Evolutionary conservation across 306 rosid species (phyloP), one percentile per base, ranked within the genome.

Genomic region (Phaseolus lunatus): DNA sequence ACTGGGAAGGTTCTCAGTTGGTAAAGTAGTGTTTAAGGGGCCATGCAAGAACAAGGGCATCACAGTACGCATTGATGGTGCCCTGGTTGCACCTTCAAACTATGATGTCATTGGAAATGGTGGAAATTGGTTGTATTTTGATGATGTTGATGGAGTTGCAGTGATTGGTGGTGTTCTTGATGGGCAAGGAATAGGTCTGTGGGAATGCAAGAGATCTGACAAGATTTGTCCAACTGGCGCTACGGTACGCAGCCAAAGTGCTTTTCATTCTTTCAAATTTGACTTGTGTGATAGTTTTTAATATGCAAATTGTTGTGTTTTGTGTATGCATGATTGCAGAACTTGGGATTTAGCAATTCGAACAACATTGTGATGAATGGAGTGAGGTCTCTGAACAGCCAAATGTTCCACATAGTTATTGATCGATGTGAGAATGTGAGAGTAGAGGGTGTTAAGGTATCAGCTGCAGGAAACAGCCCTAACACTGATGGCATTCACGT

Each of bases 401-500:
- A 87, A 59, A 81, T 85, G 84, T 83, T 81, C 73, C 93, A 89
- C 81, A 79, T 89, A 16, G 90, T 81, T 1, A 56, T 89, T 67
- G 78, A 89, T 35, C 33, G 84, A 23, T 80, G 90, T 67, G 44
- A 62, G 1, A 86, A 86, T 57, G 84, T 90, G 4, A 77, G 67
- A 59, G 44, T 90, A 3, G 72, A 82, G 78, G 85, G 70, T 13
- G 79, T 84, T 23, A 75, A 33, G 53, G 68, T 89, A 26, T 45
- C 31, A 0, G 90, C 90, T 1, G 10, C 86, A 10, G 84, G 81
- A 35, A 41, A 75, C 18, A 90, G 90, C 35, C 91, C 90, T 1
- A 87, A 89, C 79, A 87, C 94, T 5, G 90, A 90, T 23, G 94
- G 94, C 1, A 90, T 90, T 50, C 94, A 90, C 9, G 75, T 90